Evolutionary conservation across 257 asterid genomes (phyloP), one percentile per base, ranked within the genome.

Genomic region (Haberlea rhodopensis): DNA sequence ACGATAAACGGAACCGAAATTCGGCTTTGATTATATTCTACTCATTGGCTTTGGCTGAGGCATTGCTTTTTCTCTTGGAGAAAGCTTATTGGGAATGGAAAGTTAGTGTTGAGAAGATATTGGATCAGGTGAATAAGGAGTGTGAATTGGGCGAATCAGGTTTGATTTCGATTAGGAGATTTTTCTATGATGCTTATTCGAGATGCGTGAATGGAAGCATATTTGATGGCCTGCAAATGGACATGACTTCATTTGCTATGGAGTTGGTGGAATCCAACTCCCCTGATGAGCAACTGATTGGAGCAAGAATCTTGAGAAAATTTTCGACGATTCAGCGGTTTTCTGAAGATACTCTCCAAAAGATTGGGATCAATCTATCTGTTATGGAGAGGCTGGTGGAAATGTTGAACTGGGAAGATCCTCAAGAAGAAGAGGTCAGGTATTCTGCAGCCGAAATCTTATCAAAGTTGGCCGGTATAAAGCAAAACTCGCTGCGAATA

Each of bases 51-150:
- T 70, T 92, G 26, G 81, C 95, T 1, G 99, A 92, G 70, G 99
- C 99, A 7, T 60, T 87, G 81, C 53, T 87, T 68, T 92, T 92
- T 68, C 85, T 92, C 5, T 37, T 92, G 63, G 99, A 92, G 83
- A 92, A 85, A 64, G 95, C 94, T 18, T 92, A 87, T 27, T 89
- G 96, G 94, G 95, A 92, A 45, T 92, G 94, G 95, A 92, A 89
- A 57, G 88, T 92, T 1, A 82, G 77, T 23, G 71, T 71, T 6
- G 20, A 70, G 3, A 71, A 62, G n/a, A 37, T 92, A 1, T 57
- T 92, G 61, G 90, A 92, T 8, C 62, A 80, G 18, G 97, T 89
- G 53, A n/a, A n/a, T n/a, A n/a, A n/a, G n/a, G n/a, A n/a, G n/a
- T n/a, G n/a, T n/a, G n/a, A n/a, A n/a, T n/a, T 92, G 61, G 97